These are phyloP conservation scores for Grosmannia serpens DNA, from an alignment of 2,329 filamentous ascomycete genomes.

Conservation along the genomic window DNA sequence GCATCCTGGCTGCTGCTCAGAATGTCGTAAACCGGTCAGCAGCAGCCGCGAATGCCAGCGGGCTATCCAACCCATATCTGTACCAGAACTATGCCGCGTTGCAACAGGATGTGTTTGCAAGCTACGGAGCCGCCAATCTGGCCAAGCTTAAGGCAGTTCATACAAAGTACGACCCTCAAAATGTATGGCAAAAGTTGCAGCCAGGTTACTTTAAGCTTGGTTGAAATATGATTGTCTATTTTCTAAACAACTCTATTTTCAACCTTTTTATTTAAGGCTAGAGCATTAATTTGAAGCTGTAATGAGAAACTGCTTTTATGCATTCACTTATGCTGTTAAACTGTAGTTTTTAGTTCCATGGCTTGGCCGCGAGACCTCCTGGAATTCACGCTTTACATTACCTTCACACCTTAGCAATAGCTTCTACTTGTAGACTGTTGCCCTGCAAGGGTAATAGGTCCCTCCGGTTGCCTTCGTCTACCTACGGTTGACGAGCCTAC, in stretches of 20 bases:
- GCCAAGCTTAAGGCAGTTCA: slow-evolving; percentile 18
- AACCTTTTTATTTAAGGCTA: neutral
- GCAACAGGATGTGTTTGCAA: slow-evolving; percentile 25
- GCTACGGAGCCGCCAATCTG: slow-evolving; percentile 27
- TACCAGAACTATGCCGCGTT: slow-evolving; percentile 32
- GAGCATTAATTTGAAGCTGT: neutral
- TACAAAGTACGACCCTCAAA: slow-evolving; percentile 21
- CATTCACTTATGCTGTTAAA: too few relatives aligned
- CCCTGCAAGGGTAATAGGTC: too few relatives aligned
- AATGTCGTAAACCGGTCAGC: slow-evolving; percentile 16
- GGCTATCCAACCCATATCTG: slow-evolving; percentile 21
- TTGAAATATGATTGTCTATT: neutral
- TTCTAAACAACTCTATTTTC: neutral
- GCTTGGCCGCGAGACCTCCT: too few relatives aligned
- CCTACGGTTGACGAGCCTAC: too few relatives aligned
- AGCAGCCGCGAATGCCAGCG: slow-evolving; percentile 16
- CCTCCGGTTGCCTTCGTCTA: too few relatives aligned
- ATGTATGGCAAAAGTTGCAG: slow-evolving; percentile 22
- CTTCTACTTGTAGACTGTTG: too few relatives aligned
- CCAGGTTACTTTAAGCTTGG: slow-evolving; percentile 18
- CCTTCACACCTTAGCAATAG: too few relatives aligned
- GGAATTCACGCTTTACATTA: too few relatives aligned
- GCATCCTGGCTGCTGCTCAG: slow-evolving; percentile 14
- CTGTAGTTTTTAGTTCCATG: too few relatives aligned
- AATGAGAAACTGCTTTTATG: too few relatives aligned